phyloP scores from a whole-genome alignment of 495 filamentous ascomycete genomes.

The Polyplosphaeria fusca region DNA sequence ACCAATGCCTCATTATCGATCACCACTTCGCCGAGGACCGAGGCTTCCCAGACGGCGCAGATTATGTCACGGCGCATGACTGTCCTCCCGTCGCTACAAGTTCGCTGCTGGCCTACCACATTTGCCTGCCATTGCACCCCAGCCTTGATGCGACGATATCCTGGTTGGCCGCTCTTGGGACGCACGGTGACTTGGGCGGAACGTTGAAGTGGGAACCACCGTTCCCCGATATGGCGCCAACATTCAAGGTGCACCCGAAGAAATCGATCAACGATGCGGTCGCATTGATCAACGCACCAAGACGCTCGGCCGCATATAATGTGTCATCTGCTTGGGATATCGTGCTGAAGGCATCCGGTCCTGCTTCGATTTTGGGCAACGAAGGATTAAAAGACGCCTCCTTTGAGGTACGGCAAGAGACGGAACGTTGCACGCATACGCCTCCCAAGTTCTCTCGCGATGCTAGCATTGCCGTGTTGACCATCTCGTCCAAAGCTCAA shows the following conservation, averaged over 20 bases:
- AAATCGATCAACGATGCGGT: conserved; percentile 56
- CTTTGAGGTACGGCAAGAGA: conserved; percentile 53
- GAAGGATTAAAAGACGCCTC: conserved; percentile 46
- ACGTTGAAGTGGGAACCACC: conserved; percentile 56
- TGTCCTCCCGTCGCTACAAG: conserved; percentile 58
- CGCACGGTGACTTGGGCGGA: conserved; percentile 59
- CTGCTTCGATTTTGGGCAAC: conserved; percentile 48
- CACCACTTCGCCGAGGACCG: conserved; percentile 52
- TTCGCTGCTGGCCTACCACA: conserved; percentile 55
- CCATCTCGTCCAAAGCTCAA: conserved; percentile 52
- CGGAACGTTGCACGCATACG: conserved; percentile 52
- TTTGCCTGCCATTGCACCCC: conserved; percentile 51
- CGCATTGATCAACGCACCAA: conserved; percentile 56
- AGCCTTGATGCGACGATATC: conserved; percentile 46
- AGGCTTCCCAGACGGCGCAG: conserved; percentile 50
- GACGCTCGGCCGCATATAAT: conserved; percentile 53
- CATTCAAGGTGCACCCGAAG: conserved; percentile 55
- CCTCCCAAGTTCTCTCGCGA: conserved; percentile 57
- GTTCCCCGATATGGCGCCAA: conserved; percentile 55
- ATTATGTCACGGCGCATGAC: conserved; percentile 53
- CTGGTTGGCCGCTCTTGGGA: conserved; percentile 56
- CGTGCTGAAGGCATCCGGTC: conserved; percentile 42
- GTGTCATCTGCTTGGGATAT: conserved; percentile 55
- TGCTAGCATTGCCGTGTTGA: conserved; percentile 54
- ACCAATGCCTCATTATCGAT: conserved; percentile 54